Evolutionary conservation across 2,329 filamentous ascomycete species (phyloP).

Genomic region (Sclerotinia spermophila): DNA sequence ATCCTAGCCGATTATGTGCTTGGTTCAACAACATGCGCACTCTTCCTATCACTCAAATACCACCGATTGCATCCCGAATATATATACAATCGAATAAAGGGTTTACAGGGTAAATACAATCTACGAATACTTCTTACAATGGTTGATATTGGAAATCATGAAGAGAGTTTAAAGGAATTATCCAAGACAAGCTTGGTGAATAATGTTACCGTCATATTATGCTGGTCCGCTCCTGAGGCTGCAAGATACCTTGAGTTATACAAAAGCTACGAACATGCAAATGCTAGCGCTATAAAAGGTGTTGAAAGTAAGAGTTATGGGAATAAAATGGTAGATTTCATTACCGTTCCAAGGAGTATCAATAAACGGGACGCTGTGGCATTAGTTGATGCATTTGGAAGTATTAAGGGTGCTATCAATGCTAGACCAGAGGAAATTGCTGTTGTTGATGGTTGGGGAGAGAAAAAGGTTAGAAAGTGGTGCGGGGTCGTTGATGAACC

Average conservation of each 20-base stretch:
- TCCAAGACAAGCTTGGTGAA: slow-evolving; percentile 91
- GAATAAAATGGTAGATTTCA: slow-evolving; percentile 85
- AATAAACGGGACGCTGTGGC: slow-evolving; percentile 94
- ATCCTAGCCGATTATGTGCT: slow-evolving; percentile 94
- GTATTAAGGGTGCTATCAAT: slow-evolving; percentile 80
- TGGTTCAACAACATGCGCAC: slow-evolving; percentile 79
- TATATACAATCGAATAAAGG: slow-evolving; percentile 88
- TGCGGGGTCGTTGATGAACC: slow-evolving; percentile 76
- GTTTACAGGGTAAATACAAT: slow-evolving; percentile 79
- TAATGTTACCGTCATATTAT: slow-evolving; percentile 85
- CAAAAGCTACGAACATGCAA: slow-evolving; percentile 88
- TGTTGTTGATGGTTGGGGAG: slow-evolving; percentile 87
- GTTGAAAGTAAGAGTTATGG: slow-evolving; percentile 80
- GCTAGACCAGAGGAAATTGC: slow-evolving; percentile 81
- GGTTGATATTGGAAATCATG: slow-evolving; percentile 93
- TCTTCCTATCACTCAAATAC: slow-evolving; percentile 95
- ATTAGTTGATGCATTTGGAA: slow-evolving; percentile 88
- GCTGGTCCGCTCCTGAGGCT: slow-evolving; percentile 92
- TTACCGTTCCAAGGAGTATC: slow-evolving; percentile 82
- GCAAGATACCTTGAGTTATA: slow-evolving; percentile 92
- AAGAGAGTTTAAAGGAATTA: slow-evolving; percentile 83
- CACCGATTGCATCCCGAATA: slow-evolving; percentile 97
- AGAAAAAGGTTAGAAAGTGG: slow-evolving; percentile 91
- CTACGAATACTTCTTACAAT: slow-evolving; percentile 83
- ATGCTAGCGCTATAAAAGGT: slow-evolving; percentile 75